phyloP scores from a whole-genome alignment of 2,329 filamentous ascomycete species.

The Stemphylium beticola region DNA sequence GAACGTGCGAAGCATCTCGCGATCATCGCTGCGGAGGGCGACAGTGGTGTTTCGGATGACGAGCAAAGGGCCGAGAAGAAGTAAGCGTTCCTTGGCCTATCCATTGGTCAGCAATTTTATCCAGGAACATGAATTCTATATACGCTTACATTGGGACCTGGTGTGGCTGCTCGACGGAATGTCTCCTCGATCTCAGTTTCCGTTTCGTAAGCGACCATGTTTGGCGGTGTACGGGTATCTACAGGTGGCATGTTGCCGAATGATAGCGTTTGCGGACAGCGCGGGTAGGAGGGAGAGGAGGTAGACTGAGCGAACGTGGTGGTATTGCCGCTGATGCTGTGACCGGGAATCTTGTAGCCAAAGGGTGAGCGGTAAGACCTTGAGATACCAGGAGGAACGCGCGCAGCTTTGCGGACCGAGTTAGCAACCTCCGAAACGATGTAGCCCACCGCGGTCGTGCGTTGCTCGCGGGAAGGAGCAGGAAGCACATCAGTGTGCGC shows the following conservation, averaged over 20 bases:
- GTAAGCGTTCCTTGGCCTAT: constrained; percentile 11
- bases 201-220: not conserved
- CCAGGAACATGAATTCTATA: not conserved
- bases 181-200: not conserved
- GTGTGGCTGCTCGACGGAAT: not conserved
- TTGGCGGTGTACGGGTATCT: not conserved
- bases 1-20: constrained; percentile 6
- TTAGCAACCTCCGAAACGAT: not conserved
- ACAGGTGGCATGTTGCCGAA: not conserved
- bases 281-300: not conserved
- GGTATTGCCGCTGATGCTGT: not conserved
- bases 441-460: not conserved
- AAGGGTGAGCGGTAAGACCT: constrained; percentile 5
- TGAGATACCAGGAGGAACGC: not conserved
- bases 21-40: not conserved
- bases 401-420: not conserved
- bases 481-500: constrained; percentile 2
- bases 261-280: not conserved
- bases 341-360: constrained; percentile 3
- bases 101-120: not conserved
- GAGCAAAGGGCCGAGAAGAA: constrained; percentile 20
- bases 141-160: constrained; percentile 2
- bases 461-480: not conserved
- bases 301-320: not conserved
- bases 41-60: constrained; percentile 9